These are phyloP conservation scores for Termitomyces sp. DNA, from an alignment of 768 basidiomycete species.

Conservation along the genomic window DNA sequence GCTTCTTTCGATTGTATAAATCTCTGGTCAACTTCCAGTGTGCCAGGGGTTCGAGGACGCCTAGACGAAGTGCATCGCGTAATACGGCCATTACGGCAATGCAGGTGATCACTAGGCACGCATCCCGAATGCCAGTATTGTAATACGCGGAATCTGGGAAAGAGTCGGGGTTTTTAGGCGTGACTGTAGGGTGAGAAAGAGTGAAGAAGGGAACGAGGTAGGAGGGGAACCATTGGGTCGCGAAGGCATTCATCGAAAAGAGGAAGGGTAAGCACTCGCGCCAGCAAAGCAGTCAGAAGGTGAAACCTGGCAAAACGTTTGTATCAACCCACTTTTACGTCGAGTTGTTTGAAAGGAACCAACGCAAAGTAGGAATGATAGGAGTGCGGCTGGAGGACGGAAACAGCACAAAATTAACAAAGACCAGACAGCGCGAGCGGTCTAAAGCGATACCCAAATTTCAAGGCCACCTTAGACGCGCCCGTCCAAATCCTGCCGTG, in stretches of 20 bases:
- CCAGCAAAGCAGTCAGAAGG: constrained; percentile 18
- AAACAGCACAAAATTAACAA: neutral
- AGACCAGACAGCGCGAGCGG: neutral
- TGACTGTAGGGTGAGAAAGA: constrained; percentile 61
- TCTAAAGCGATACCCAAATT: neutral
- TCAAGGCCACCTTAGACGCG: neutral
- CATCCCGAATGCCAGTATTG: constrained; percentile 66
- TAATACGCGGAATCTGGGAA: constrained; percentile 71
- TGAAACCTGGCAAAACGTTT: constrained; percentile 6
- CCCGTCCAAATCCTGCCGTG: constrained; percentile 10
- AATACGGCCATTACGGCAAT: constrained; percentile 84
- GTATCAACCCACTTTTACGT: constrained; percentile 12
- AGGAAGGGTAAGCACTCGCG: neutral
- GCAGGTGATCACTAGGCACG: constrained; percentile 74
- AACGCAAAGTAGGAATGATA: neutral
- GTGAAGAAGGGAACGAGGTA: constrained; percentile 64
- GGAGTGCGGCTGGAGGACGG: neutral
- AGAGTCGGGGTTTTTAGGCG: constrained; percentile 59
- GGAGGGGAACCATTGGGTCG: constrained; percentile 37
- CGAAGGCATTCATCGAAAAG: constrained; percentile 12
- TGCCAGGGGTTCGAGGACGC: constrained; percentile 77
- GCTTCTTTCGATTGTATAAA: constrained; percentile 26
- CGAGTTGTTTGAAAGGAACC: neutral
- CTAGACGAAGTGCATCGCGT: constrained; percentile 72
- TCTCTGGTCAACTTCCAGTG: constrained; percentile 64